These are phyloP conservation scores for Phaeosphaeria sp. DNA, from an alignment of 2,329 filamentous ascomycete genomes.

Conservation along the genomic window DNA sequence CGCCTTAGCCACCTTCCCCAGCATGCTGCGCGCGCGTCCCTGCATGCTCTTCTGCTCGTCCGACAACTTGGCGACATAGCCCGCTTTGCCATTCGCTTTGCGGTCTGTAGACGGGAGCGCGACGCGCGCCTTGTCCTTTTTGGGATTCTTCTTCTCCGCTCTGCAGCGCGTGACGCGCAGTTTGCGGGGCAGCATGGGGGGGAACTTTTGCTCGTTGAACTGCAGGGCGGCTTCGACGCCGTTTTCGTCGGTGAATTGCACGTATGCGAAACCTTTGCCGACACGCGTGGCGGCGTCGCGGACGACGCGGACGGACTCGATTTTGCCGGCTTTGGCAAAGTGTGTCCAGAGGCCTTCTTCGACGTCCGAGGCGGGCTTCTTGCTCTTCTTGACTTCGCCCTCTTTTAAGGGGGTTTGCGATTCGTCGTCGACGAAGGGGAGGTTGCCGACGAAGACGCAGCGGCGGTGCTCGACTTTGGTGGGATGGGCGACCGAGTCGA, in stretches of 20 bases:
- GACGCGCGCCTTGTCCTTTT: slow-evolving; percentile 39
- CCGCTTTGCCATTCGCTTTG: slow-evolving; percentile 49
- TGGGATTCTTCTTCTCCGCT: slow-evolving; percentile 56
- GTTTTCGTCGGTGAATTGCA: slow-evolving; percentile 90
- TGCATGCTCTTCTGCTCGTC: slow-evolving; percentile 73
- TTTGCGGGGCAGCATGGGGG: slow-evolving; percentile 88
- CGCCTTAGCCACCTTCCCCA: slow-evolving; percentile 72
- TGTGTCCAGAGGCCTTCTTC: slow-evolving; percentile 92
- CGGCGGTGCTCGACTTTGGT: slow-evolving; percentile 81
- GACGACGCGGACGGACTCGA: slow-evolving; percentile 93
- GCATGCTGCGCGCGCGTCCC: slow-evolving; percentile 76
- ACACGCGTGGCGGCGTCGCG: slow-evolving; percentile 89
- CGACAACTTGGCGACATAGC: slow-evolving; percentile 74
- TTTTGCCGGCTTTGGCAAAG: slow-evolving; percentile 77
- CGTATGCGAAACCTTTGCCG: slow-evolving; percentile 96
- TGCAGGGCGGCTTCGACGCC: slow-evolving; percentile 89
- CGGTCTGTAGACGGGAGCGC: slow-evolving; percentile 28
- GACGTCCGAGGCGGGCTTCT: slow-evolving; percentile 78
- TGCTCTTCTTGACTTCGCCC: slow-evolving; percentile 70
- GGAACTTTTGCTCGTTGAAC: slow-evolving; percentile 89
- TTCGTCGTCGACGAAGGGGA: slow-evolving; percentile 95
- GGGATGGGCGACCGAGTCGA: slow-evolving; percentile 90
- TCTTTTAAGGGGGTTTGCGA: slow-evolving; percentile 69
- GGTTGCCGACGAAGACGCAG: slow-evolving; percentile 95
- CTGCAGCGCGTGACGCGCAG: slow-evolving; percentile 88